Conservation (phyloP, 2,329 filamentous ascomycete species). For the Chaetomiaceae sp. region DNA sequence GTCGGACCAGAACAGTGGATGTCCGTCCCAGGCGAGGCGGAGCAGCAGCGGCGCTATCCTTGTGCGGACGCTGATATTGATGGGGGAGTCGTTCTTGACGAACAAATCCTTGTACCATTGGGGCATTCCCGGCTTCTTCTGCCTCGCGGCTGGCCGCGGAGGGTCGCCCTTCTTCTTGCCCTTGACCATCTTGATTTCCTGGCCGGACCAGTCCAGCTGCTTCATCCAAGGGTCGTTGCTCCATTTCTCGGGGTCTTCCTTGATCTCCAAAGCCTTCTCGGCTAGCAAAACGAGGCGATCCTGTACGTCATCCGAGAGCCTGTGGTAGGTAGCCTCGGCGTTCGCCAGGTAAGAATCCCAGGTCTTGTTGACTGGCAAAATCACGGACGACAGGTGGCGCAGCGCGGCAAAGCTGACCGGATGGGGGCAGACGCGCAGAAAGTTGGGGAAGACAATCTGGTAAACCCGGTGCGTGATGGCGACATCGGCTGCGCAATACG, state of each 20-base stretch:
- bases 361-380: slow-evolving; percentile 78
- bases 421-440: slow-evolving; percentile 84
- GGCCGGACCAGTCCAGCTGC: slow-evolving; percentile 92
- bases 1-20: slow-evolving; percentile 90
- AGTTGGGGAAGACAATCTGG: slow-evolving; percentile 84
- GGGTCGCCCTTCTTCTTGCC: slow-evolving; percentile 81
- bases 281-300: slow-evolving; percentile 67
- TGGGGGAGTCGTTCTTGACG: slow-evolving; percentile 57
- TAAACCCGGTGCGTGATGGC: slow-evolving; percentile 91
- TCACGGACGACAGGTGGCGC: slow-evolving; percentile 86
- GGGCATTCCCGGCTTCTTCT: slow-evolving; percentile 93
- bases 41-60: slow-evolving; percentile 81
- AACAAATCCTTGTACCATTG: slow-evolving; percentile 95
- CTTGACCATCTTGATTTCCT: slow-evolving; percentile 87
- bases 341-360: slow-evolving; percentile 83
- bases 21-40: slow-evolving; percentile 78
- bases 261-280: slow-evolving; percentile 69
- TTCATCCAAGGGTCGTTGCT: slow-evolving; percentile 80
- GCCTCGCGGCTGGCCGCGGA: slow-evolving; percentile 67
- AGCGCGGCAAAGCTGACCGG: slow-evolving; percentile 95
- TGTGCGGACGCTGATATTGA: slow-evolving; percentile 77
- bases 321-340: slow-evolving; percentile 77
- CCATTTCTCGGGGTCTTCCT: slow-evolving; percentile 62
- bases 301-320: slow-evolving; percentile 69
- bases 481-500: slow-evolving; percentile 95